A percentile compares a stretch with the other conserved stretches of the same genome.
Evolutionary conservation across 2,329 filamentous ascomycete species (phyloP).

Genomic region (Sphaerulina musiva): DNA sequence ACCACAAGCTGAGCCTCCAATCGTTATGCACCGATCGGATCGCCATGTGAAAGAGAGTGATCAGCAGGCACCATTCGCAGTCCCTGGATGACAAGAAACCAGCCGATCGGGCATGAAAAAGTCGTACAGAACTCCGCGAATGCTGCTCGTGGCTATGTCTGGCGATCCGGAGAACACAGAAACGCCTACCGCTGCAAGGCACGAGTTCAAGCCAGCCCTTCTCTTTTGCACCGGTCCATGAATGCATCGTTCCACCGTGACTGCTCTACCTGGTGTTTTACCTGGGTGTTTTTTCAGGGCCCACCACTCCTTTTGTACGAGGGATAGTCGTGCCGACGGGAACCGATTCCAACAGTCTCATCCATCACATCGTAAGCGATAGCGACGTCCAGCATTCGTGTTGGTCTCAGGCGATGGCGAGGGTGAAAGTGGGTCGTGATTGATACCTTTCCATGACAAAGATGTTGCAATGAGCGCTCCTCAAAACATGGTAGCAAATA

Average conservation of each 20-base stretch:
- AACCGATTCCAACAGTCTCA: not conserved
- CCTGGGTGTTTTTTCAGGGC: not conserved
- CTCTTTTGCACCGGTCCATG: not conserved
- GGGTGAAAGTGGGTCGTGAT: too few relatives aligned
- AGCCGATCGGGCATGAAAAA: not conserved
- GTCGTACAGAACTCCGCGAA: slow-evolving; percentile 10
- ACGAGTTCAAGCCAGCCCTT: not conserved
- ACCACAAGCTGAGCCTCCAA: not conserved
- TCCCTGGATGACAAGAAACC: not conserved
- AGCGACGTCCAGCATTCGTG: not conserved
- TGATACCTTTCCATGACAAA: too few relatives aligned
- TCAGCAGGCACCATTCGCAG: not conserved
- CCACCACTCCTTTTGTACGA: not conserved
- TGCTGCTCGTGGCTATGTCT: slow-evolving; percentile 2
- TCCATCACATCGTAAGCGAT: not conserved
- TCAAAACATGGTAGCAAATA: too few relatives aligned
- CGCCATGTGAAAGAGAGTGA: slow-evolving; percentile 4
- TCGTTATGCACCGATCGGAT: not conserved
- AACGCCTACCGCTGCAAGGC: not conserved
- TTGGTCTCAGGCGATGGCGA: too few relatives aligned
- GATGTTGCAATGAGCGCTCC: too few relatives aligned
- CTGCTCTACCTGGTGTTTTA: not conserved
- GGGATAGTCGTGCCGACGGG: not conserved
- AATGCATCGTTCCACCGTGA: not conserved
- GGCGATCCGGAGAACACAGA: not conserved